Conservation (phyloP, 2,329 filamentous ascomycete species). For the Penicillium sp. region DNA sequence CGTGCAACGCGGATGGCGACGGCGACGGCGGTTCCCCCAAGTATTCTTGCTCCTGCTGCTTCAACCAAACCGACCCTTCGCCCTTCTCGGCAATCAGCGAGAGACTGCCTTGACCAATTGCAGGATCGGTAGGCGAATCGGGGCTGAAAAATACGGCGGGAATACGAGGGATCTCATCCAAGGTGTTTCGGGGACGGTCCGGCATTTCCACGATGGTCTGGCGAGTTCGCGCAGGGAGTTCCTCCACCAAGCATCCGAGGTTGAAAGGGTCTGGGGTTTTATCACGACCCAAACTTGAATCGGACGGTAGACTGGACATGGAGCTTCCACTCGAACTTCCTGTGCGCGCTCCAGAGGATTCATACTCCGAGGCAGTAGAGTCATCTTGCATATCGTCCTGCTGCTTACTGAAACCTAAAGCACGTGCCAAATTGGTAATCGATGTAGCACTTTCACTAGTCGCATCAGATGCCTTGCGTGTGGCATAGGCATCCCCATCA, state of each 20-base stretch:
- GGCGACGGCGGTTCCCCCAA: not conserved
- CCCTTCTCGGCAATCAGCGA: slow-evolving; percentile 28
- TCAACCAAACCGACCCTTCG: not conserved
- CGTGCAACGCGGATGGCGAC: not conserved
- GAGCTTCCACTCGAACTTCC: slow-evolving; percentile 61
- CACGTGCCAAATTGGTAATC: slow-evolving; percentile 36
- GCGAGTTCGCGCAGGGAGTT: slow-evolving; percentile 40
- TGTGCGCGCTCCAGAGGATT: slow-evolving; percentile 53
- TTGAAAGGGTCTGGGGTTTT: slow-evolving; percentile 33
- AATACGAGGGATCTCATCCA: slow-evolving; percentile 27
- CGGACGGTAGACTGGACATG: slow-evolving; percentile 52
- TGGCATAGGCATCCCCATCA: slow-evolving; percentile 5
- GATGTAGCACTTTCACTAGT: slow-evolving; percentile 29
- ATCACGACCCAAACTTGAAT: slow-evolving; percentile 24
- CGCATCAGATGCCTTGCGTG: slow-evolving; percentile 25
- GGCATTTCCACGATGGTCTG: slow-evolving; percentile 24
- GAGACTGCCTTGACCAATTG: slow-evolving; percentile 37
- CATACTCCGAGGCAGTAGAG: slow-evolving; percentile 62
- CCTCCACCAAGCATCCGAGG: slow-evolving; percentile 51
- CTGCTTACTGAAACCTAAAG: slow-evolving; percentile 49
- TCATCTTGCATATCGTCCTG: slow-evolving; percentile 59
- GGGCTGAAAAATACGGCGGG: slow-evolving; percentile 30
- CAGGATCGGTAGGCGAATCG: slow-evolving; percentile 46
- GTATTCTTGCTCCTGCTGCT: not conserved
- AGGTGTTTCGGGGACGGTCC: slow-evolving; percentile 29